A percentile compares a stretch with the other conserved stretches of the same genome.
These are phyloP conservation scores for Phialemoniopsis sp. DNA, from an alignment of 2,329 filamentous ascomycete species.

Conservation along the genomic window DNA sequence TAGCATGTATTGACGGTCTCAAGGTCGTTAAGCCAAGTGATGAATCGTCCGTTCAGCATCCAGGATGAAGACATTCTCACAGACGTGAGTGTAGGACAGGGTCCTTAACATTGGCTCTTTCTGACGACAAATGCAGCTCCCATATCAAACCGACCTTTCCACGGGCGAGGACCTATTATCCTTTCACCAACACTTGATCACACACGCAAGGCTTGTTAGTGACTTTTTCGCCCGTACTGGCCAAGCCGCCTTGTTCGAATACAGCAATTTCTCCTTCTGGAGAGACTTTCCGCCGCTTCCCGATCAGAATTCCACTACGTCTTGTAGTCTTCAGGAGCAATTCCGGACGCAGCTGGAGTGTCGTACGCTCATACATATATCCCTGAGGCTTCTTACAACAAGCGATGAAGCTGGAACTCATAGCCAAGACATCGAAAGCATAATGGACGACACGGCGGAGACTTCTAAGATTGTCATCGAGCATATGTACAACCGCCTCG, in stretches of 20 bases:
- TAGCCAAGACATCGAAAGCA: too few species aligned
- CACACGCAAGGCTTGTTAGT: slow-evolving; percentile 7
- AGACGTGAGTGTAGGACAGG: too few species aligned
- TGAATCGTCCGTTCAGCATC: slow-evolving; percentile 6
- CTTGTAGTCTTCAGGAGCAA: too few species aligned
- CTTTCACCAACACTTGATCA: slow-evolving; percentile 7
- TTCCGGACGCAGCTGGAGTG: slow-evolving; percentile 5
- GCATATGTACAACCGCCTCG: slow-evolving; percentile 3
- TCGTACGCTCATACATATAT: too few species aligned
- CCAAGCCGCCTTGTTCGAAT: slow-evolving; percentile 2
- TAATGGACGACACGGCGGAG: slow-evolving; percentile 4
- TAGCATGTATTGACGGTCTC: slow-evolving; percentile 2
- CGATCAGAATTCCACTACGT: background rate
- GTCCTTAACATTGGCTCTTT: too few species aligned
- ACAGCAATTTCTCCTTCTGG: slow-evolving; percentile 10
- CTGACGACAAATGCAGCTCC: too few species aligned
- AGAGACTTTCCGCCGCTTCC: background rate
- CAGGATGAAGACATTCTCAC: too few species aligned
- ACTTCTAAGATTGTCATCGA: slow-evolving; percentile 6
- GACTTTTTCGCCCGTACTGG: slow-evolving; percentile 1
- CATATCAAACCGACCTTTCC: slow-evolving; percentile 2
- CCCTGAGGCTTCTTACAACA: too few species aligned
- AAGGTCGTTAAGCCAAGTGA: background rate
- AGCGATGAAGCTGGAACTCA: too few species aligned
- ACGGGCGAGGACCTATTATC: too few species aligned